Evolutionary conservation across 306 rosid species (phyloP).

Genomic region (Ziziphus jujuba): DNA sequence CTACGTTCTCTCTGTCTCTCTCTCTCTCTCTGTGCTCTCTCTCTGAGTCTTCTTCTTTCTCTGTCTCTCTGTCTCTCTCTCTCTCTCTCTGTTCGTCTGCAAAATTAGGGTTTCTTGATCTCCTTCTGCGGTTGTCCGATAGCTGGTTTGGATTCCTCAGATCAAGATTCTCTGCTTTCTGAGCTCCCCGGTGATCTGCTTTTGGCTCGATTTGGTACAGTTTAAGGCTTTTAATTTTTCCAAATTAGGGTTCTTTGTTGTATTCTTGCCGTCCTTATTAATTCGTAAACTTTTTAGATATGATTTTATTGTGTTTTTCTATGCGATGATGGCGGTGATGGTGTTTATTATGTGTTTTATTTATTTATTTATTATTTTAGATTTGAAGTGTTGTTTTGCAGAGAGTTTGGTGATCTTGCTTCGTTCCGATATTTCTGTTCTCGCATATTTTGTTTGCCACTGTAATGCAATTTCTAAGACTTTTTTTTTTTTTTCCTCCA

Average conservation of each 20-base stretch:
- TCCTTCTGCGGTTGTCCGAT: constrained; percentile 9
- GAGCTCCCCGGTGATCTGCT: constrained; percentile 39
- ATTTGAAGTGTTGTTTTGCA: background rate
- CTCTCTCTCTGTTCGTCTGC: background rate
- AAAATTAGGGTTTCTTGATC: constrained; percentile 63
- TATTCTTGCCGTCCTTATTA: background rate
- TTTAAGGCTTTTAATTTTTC: constrained; percentile 5
- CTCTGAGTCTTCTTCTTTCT: constrained; percentile 1
- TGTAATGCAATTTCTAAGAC: too few species aligned
- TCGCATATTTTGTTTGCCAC: too few species aligned
- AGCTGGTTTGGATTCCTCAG: constrained; percentile 27
- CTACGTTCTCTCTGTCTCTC: constrained; percentile 39
- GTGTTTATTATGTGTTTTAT: background rate
- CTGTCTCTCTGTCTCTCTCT: background rate
- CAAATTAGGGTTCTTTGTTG: constrained; percentile 8
- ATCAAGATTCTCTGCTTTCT: constrained; percentile 59
- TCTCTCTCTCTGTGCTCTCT: constrained; percentile 12
- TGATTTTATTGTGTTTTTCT: background rate
- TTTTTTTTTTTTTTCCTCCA: too few species aligned
- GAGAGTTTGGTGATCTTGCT: background rate
- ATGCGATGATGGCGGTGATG: background rate
- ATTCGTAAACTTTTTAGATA: background rate
- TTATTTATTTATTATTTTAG: background rate
- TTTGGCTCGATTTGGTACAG: constrained; percentile 15
- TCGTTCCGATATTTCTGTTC: too few species aligned